Evolutionary conservation across 2,329 filamentous ascomycete species (phyloP), one percentile per base, ranked within the genome.

Genomic region (Aschersonia sp.): DNA sequence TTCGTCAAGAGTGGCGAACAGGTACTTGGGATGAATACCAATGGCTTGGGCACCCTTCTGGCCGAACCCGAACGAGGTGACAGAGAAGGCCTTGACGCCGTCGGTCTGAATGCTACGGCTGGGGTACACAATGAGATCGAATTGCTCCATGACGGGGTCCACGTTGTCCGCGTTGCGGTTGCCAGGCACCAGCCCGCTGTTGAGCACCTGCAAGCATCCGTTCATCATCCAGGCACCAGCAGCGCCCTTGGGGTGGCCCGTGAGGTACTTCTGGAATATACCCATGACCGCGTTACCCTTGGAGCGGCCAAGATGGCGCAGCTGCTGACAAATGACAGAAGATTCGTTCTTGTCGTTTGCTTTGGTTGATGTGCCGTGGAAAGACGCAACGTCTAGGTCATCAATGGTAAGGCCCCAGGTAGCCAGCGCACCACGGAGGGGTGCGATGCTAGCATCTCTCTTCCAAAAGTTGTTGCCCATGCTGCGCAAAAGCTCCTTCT

Each of bases 321-420:
- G 80, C 70, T 98, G 94, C 66, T 95, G 81, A 74, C 90, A 95
- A 58, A 98, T 84, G 60, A 95, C 92, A 47, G 89, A 89, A 14
- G 92, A 97, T 67, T 98, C 92, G 68, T 98, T 98, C 82, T 97
- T 97, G 74, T 98, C 92, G 66, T 98, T 98, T 56, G 92, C 92
- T 62, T 94, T 88, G 54, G 92, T 98, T 1, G 92, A 97, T 41
- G 92, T 98, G 59, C 92, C 92, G 72, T 98, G 92, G 86, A 97
- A 97, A 11, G 92, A 97, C 12, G 92, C 90, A 53, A 98, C 88
- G 56, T 76, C 84, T 37, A 98, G 80, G 59, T 98, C 92, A 60
- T 98, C 92, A 54, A 98, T 87, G 10, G 92, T 97, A 48, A 98
- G 83, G 62, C 90, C 92, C 92, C 92, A 98, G 9, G 90, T 97